Percentiles rank a stretch among this genome's conserved stretches.
These are phyloP conservation scores for Silene coronaria DNA, from an alignment of 179 eudicot species.

Conservation along the genomic window DNA sequence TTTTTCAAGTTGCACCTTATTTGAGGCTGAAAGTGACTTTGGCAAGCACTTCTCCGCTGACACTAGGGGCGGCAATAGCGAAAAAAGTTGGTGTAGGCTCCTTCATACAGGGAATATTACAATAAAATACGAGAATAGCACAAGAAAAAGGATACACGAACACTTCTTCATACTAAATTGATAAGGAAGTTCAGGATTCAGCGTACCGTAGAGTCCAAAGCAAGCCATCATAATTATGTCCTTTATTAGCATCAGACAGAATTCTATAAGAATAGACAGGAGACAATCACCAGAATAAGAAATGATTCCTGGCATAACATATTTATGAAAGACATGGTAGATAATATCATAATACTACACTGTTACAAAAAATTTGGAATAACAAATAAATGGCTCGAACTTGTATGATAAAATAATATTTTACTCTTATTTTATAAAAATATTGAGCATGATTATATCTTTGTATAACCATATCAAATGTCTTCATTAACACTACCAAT, in stretches of 20 bases:
- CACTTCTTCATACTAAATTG: neutral
- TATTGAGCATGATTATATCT: too few relatives aligned
- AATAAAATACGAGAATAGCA: slow-evolving; percentile 14
- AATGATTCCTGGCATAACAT: neutral
- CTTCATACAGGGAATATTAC: slow-evolving; percentile 33
- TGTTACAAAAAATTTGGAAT: neutral
- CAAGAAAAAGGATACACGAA: neutral
- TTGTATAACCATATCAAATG: too few relatives aligned
- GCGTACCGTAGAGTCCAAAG: slow-evolving; percentile 85
- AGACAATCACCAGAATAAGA: slow-evolving; percentile 1
- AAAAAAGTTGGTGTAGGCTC: slow-evolving; percentile 71
- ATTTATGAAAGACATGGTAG: neutral
- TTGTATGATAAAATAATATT: too few relatives aligned
- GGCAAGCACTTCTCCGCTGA: slow-evolving; percentile 27
- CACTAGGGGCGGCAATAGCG: slow-evolving; percentile 39
- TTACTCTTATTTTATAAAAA: too few relatives aligned
- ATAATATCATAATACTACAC: neutral
- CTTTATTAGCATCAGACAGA: slow-evolving; percentile 59
- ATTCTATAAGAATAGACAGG: slow-evolving; percentile 38
- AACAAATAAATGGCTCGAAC: neutral
- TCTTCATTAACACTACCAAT: neutral
- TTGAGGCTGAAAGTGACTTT: slow-evolving; percentile 35
- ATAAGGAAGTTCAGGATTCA: neutral
- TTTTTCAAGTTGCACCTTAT: slow-evolving; percentile 43
- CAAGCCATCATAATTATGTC: slow-evolving; percentile 74